Evolutionary conservation across 345 rosid genomes (phyloP).

Genomic region (Sonneratia alba): DNA sequence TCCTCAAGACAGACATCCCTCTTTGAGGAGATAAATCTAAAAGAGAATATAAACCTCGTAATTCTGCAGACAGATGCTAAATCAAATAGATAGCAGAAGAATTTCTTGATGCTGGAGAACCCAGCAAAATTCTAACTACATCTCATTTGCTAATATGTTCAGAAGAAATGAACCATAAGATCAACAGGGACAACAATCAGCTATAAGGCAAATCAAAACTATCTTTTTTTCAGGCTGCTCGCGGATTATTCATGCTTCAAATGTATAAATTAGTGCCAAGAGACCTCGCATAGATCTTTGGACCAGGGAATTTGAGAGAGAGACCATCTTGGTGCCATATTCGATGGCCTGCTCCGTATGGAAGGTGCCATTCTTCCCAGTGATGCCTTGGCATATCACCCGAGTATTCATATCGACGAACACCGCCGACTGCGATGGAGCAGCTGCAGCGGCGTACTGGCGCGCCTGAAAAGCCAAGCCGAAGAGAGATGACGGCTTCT

Average conservation of each 20-base stretch:
- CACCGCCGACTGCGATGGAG: slow-evolving; percentile 56
- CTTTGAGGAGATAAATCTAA: no score
- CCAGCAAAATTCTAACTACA: neutral
- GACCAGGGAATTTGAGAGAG: neutral
- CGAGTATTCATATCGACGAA: slow-evolving; percentile 88
- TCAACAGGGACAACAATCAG: neutral
- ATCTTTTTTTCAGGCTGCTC: neutral
- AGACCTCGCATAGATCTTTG: neutral
- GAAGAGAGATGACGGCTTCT: slow-evolving; percentile 14
- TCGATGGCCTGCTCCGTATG: slow-evolving; percentile 97
- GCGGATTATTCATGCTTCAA: neutral
- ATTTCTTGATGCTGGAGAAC: neutral
- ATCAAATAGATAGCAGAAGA: neutral
- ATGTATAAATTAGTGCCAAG: neutral
- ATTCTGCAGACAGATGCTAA: neutral
- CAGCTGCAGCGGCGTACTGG: slow-evolving; percentile 39
- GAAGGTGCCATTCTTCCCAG: slow-evolving; percentile 87
- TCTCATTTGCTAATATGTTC: neutral
- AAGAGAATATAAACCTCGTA: no score
- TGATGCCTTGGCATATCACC: slow-evolving; percentile 90
- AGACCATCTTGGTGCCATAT: slow-evolving; percentile 93
- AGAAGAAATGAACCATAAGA: neutral
- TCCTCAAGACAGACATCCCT: no score
- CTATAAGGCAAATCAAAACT: neutral
- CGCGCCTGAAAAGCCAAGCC: slow-evolving; percentile 27